Percentiles rank a stretch among this genome's conserved stretches.
These are phyloP conservation scores for Phytophthora pseudosyringae DNA, from an alignment of 352 stramenopile genomes.

Conservation along the genomic window DNA sequence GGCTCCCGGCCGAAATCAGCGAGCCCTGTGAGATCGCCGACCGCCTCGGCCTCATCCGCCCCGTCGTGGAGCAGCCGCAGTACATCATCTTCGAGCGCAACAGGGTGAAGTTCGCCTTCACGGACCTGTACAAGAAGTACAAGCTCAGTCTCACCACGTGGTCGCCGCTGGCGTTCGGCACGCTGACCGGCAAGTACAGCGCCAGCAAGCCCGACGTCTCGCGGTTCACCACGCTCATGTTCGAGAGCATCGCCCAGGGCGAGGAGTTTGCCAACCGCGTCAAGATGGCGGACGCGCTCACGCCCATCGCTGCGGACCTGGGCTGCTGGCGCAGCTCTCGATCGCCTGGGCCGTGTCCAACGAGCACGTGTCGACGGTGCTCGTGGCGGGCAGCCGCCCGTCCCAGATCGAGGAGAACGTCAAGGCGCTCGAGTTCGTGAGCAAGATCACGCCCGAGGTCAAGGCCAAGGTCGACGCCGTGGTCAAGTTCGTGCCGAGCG, in stretches of 20 bases:
- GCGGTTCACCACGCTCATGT: background rate
- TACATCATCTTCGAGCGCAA: slow-evolving; percentile 54
- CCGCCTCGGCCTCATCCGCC: slow-evolving; percentile 24
- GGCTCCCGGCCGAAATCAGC: slow-evolving; percentile 5
- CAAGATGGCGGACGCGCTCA: slow-evolving; percentile 10
- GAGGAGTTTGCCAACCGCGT: background rate
- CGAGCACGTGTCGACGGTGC: slow-evolving; percentile 15
- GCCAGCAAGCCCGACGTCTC: slow-evolving; percentile 1
- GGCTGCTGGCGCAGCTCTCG: slow-evolving; percentile 8
- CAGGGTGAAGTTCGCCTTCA: slow-evolving; percentile 57
- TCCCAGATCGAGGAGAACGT: slow-evolving; percentile 19
- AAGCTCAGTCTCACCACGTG: background rate
- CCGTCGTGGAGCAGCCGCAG: slow-evolving; percentile 50
- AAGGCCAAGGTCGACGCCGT: slow-evolving; percentile 9
- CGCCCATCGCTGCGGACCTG: slow-evolving; percentile 4
- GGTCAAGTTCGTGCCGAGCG: slow-evolving; percentile 9
- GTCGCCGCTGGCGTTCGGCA: slow-evolving; percentile 11
- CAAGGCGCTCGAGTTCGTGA: slow-evolving; percentile 4
- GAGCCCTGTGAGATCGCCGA: slow-evolving; percentile 15
- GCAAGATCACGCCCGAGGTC: slow-evolving; percentile 12
- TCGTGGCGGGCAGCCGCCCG: slow-evolving; percentile 10
- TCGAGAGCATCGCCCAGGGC: background rate
- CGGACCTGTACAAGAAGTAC: slow-evolving; percentile 41
- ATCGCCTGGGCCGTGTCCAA: slow-evolving; percentile 14
- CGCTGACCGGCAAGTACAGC: slow-evolving; percentile 15